Base-by-base conservation (phyloP, 208 protist species). In the Leishmania tarentolae region DNA sequence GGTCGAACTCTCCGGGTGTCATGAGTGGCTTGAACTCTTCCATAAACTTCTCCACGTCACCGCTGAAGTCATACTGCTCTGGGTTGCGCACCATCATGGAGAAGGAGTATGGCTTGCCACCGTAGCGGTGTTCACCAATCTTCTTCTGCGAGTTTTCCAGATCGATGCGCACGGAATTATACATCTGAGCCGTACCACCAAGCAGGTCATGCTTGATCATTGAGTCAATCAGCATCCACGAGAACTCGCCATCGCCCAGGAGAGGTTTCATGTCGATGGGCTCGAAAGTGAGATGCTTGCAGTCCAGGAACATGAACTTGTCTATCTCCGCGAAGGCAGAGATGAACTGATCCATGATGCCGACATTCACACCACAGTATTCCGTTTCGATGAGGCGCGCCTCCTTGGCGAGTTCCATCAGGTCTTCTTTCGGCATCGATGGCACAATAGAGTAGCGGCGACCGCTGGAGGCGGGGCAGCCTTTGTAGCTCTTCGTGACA, bases 311-410 rank as follows among this genome's bases (percentile, higher is more conserved):
- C 85, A 96, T 91, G 80, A 93, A 96, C 79, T 88, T 90, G 85
- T 91, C 87, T 13, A 78, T 75, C 66, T 97, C 89, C 37, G 94
- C 80, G 28, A 98, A 87, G 68, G 83, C 92, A 5, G 93, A 93
- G 74, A 88, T 91, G 78, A 97, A 95, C 90, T 98, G 96, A 78
- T 98, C 96, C 96, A 98, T 98, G 85, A 98, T 98, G 77, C 96
- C 96, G 76, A 97, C 95, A 13, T 96, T 93, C 7, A 96, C 90
- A 42, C 92, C 90, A 56, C 91, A 95, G 83, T 89, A 98, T 53
- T 93, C 84, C 68, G 87, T 90, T 79, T 98, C 94, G 52, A 95
- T 94, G 37, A 87, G 84, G 70, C 95, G 92, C 4, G 83, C 93
- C 80, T 92, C 88, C 84, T 93, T 89, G 24, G 88, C 91, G 21